These are phyloP conservation scores for Phytopythium boreale DNA, from an alignment of 352 stramenopile species.

Conservation along the genomic window DNA sequence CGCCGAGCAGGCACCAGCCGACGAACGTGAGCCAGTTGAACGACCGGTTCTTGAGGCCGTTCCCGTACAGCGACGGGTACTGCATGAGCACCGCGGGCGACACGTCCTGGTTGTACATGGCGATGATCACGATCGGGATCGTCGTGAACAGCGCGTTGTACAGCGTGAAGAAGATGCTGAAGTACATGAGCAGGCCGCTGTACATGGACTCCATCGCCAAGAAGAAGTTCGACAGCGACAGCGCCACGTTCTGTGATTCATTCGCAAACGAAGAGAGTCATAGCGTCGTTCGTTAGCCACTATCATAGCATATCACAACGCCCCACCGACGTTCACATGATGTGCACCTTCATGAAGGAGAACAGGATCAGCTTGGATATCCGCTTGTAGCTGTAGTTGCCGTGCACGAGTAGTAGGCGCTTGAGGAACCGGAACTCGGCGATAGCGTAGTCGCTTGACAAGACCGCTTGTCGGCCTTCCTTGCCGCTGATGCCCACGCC, in stretches of 20 bases:
- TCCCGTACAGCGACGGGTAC: conserved; percentile 87
- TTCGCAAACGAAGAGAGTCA: background rate
- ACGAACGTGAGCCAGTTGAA: conserved; percentile 90
- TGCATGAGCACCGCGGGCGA: conserved; percentile 88
- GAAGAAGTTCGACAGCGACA: conserved; percentile 87
- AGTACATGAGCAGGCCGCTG: conserved; percentile 88
- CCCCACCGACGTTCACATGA: background rate
- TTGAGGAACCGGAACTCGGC: conserved; percentile 85
- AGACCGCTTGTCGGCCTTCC: conserved; percentile 79
- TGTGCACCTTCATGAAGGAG: conserved; percentile 75
- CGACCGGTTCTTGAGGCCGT: conserved; percentile 84
- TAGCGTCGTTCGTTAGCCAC: background rate
- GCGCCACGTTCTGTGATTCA: conserved; percentile 50
- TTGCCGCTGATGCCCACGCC: conserved; percentile 86
- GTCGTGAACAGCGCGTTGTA: conserved; percentile 90
- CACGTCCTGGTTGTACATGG: conserved; percentile 91
- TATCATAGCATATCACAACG: background rate
- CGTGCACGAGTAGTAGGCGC: conserved; percentile 76
- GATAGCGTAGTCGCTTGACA: conserved; percentile 84
- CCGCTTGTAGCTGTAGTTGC: conserved; percentile 90
- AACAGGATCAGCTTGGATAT: conserved; percentile 89
- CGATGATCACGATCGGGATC: conserved; percentile 87
- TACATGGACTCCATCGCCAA: conserved; percentile 82
- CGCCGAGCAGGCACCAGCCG: conserved; percentile 77
- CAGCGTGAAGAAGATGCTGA: conserved; percentile 87